Conservation (phyloP, 805 yeast genomes). For the Jamesozyma lodderae region DNA sequence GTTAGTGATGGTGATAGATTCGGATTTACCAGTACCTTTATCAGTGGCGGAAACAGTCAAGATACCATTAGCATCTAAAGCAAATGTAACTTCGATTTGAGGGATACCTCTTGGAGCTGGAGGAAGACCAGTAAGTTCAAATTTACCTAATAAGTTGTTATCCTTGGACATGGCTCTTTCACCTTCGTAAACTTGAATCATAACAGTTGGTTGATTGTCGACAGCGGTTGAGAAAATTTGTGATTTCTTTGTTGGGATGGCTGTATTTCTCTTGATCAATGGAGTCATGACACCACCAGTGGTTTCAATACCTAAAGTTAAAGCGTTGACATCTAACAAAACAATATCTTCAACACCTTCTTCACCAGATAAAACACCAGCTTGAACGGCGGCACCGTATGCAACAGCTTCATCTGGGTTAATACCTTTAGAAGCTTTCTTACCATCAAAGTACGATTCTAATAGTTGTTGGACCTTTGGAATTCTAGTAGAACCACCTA, state of each 20-base stretch:
- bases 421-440: conserved; percentile 93
- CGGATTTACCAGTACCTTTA: conserved; percentile 89
- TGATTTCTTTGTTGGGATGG: conserved; percentile 91
- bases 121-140: conserved; percentile 93
- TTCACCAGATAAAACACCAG: conserved; percentile 94
- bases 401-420: conserved; percentile 99
- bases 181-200: conserved; percentile 92
- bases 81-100: conserved; percentile 95
- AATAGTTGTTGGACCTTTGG: conserved; percentile 95
- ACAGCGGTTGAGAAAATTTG: conserved; percentile 94
- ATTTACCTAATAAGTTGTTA: conserved; percentile 92
- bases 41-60: conserved; percentile 90
- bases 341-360: conserved; percentile 87
- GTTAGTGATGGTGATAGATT: conserved; percentile 84
- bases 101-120: conserved; percentile 99
- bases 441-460: conserved; percentile 84
- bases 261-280: conserved; percentile 87
- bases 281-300: conserved; percentile 98
- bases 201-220: conserved; percentile 91
- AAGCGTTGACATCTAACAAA: conserved; percentile 85
- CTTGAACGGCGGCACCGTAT: conserved; percentile 98
- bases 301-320: conserved; percentile 92
- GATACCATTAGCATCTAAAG: conserved; percentile 95
- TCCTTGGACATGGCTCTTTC: conserved; percentile 93
- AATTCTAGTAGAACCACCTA: conserved; percentile 99